phyloP scores from a whole-genome alignment of 1,284 basidiomycete genomes.

The Rhodotorula sp. region DNA sequence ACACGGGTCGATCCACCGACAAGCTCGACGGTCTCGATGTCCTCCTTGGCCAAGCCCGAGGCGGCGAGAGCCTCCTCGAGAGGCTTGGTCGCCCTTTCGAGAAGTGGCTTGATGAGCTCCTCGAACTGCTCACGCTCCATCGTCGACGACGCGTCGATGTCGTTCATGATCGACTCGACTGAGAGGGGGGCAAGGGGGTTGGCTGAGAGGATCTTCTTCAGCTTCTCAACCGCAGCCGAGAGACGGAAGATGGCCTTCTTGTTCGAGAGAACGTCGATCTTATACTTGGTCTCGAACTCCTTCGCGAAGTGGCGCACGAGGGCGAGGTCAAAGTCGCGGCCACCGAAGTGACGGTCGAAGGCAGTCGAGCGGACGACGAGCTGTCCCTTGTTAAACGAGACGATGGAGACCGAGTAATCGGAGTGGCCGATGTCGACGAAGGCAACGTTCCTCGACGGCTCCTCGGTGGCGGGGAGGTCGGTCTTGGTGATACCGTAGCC shows the following conservation, averaged over 20 bases:
- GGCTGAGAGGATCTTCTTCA: constrained; percentile 74
- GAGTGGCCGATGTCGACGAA: constrained; percentile 94
- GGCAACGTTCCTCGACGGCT: constrained; percentile 76
- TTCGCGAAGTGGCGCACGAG: constrained; percentile 80
- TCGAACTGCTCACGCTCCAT: constrained; percentile 63
- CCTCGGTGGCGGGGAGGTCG: constrained; percentile 74
- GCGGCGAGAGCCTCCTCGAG: constrained; percentile 60
- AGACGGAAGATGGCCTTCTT: constrained; percentile 91
- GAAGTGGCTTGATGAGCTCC: constrained; percentile 57
- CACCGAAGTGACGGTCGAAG: constrained; percentile 85
- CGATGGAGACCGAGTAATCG: constrained; percentile 75
- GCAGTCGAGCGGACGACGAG: constrained; percentile 79
- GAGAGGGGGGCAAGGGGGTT: constrained; percentile 81
- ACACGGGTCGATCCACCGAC: constrained; percentile 67
- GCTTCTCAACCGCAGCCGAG: constrained; percentile 67
- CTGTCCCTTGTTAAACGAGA: constrained; percentile 88
- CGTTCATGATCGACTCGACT: constrained; percentile 91
- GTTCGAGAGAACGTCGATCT: constrained; percentile 83
- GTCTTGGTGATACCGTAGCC: constrained; percentile 96
- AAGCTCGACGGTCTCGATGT: constrained; percentile 66
- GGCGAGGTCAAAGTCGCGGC: constrained; percentile 86
- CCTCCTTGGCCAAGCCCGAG: constrained; percentile 60
- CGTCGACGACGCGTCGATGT: constrained; percentile 67
- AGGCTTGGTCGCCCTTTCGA: constrained; percentile 59
- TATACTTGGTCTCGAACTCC: constrained; percentile 91